Conservation (phyloP, 768 basidiomycete species). For the Gautieria morchelliformis region DNA sequence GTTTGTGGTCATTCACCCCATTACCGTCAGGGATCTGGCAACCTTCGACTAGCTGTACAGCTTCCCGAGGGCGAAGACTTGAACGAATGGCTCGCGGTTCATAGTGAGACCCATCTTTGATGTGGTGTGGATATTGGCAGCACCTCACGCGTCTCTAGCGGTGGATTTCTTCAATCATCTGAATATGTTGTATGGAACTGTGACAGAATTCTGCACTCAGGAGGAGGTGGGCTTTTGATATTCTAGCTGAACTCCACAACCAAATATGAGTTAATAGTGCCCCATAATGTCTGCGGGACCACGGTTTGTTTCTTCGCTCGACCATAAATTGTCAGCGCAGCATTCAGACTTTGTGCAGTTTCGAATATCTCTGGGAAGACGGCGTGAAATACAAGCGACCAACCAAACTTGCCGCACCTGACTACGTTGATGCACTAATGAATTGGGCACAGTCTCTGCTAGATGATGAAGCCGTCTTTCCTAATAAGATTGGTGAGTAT, state of each 20-base stretch:
- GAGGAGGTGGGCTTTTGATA: slow-evolving; percentile 59
- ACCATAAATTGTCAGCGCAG: not conserved
- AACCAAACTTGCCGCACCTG: slow-evolving; percentile 89
- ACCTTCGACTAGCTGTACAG: slow-evolving; percentile 83
- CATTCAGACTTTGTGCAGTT: slow-evolving; percentile 34
- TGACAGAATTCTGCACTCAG: slow-evolving; percentile 95
- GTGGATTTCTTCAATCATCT: slow-evolving; percentile 99
- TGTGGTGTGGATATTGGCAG: not conserved
- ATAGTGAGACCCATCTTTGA: slow-evolving; percentile 47
- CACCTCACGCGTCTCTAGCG: slow-evolving; percentile 36
- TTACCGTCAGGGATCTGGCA: slow-evolving; percentile 75
- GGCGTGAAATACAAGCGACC: slow-evolving; percentile 79
- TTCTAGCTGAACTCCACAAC: not conserved
- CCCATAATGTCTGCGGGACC: slow-evolving; percentile 97
- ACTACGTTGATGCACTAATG: slow-evolving; percentile 97
- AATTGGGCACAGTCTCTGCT: slow-evolving; percentile 93
- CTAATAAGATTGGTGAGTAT: slow-evolving; percentile 79
- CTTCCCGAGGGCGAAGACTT: slow-evolving; percentile 95
- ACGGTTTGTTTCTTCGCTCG: slow-evolving; percentile 39
- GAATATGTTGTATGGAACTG: slow-evolving; percentile 98
- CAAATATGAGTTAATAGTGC: slow-evolving; percentile 44
- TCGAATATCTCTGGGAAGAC: slow-evolving; percentile 94
- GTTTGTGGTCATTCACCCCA: not conserved
- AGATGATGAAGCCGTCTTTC: slow-evolving; percentile 89
- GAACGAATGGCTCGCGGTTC: slow-evolving; percentile 99